These are phyloP conservation scores for Comarum palustre DNA, from an alignment of 306 rosid genomes.

Conservation along the genomic window DNA sequence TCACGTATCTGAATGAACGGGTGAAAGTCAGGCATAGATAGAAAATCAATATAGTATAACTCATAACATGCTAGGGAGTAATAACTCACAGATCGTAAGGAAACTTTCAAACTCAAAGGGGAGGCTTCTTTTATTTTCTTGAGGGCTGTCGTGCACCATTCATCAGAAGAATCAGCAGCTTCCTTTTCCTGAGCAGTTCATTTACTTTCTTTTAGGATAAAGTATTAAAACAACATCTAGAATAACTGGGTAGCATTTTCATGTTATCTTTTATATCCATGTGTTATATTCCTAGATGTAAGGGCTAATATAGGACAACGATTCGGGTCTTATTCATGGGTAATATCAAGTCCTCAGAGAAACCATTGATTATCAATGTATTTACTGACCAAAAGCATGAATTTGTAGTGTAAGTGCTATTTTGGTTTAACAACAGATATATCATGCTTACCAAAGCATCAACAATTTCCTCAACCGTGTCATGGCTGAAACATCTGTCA, in stretches of 20 bases:
- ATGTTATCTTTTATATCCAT: neutral
- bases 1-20: slow-evolving; percentile 68
- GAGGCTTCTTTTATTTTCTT: slow-evolving; percentile 72
- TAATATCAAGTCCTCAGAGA: neutral
- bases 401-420: neutral
- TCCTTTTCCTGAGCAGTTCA: slow-evolving; percentile 68
- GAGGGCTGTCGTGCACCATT: slow-evolving; percentile 63
- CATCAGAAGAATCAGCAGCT: slow-evolving; percentile 52
- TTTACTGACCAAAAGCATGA: neutral
- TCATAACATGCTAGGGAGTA: slow-evolving; percentile 11
- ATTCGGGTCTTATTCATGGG: neutral
- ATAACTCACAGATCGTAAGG: slow-evolving; percentile 74
- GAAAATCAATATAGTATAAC: slow-evolving; percentile 19
- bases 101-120: slow-evolving; percentile 84
- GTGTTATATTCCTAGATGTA: neutral
- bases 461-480: slow-evolving; percentile 81
- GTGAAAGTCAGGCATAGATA: slow-evolving; percentile 23
- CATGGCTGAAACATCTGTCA: slow-evolving; percentile 76
- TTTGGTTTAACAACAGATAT: neutral
- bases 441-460: slow-evolving; percentile 78
- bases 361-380: neutral
- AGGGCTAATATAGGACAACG: neutral
- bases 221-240: neutral
- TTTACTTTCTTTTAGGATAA: neutral
- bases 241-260: neutral